Evolutionary conservation across 177 flowering plant genomes (phyloP).

Genomic region (Telopea speciosissima): DNA sequence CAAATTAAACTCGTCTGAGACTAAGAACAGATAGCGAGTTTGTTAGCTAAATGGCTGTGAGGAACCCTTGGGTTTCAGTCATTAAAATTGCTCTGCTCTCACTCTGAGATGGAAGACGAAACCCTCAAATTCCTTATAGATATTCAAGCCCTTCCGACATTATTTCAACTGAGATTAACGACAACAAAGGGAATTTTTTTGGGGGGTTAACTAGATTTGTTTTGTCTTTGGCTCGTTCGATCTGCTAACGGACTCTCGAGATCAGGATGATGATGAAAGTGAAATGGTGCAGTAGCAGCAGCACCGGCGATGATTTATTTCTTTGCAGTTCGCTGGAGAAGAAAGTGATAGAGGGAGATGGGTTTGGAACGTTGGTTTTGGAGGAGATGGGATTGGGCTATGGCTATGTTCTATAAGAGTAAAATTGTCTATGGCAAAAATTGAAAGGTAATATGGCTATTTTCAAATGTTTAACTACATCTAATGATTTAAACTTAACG

Average conservation of each 20-base stretch:
- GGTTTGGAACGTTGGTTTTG: too few relatives aligned
- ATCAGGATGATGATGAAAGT: too few relatives aligned
- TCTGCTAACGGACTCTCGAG: conserved; percentile 56
- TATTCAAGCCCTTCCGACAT: background rate
- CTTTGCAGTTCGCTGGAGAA: too few relatives aligned
- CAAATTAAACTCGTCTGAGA: background rate
- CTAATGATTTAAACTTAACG: too few relatives aligned
- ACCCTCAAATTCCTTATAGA: background rate
- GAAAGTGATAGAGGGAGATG: too few relatives aligned
- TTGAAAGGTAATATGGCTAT: too few relatives aligned
- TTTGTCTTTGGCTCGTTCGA: conserved; percentile 17
- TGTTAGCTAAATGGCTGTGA: background rate
- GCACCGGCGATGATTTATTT: too few relatives aligned
- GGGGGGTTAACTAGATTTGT: background rate
- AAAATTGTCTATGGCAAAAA: too few relatives aligned
- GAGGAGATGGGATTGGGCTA: too few relatives aligned
- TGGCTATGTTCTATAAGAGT: too few relatives aligned
- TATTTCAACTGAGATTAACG: conserved; percentile 1
- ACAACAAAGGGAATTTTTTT: background rate
- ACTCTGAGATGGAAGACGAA: background rate
- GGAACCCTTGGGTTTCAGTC: background rate
- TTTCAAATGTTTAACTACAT: too few relatives aligned
- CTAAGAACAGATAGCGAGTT: background rate
- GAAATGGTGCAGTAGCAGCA: too few relatives aligned
- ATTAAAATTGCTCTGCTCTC: background rate